Conservation (phyloP, 805 yeast species). For the Wickerhamiella kurtzmanii region DNA sequence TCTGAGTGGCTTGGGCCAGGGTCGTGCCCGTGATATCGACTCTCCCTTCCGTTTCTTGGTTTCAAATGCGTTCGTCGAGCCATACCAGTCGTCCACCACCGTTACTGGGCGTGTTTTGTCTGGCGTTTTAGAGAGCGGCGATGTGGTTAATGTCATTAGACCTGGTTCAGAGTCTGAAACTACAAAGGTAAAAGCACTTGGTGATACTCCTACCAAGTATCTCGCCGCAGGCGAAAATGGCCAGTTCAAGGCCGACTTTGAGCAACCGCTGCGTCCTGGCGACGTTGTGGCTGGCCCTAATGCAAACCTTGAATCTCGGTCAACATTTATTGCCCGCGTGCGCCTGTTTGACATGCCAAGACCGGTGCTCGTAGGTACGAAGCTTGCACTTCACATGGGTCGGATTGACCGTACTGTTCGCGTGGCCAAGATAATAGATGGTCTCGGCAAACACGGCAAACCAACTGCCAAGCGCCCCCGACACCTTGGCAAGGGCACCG, state of each 20-base stretch:
- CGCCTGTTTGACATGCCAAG: conserved; percentile 51
- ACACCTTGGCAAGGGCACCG: conserved; percentile 48
- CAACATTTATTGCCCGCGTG: conserved; percentile 42
- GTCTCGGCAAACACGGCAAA: conserved; percentile 26
- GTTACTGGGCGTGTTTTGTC: conserved; percentile 53
- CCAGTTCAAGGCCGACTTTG: conserved; percentile 31
- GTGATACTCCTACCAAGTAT: conserved; percentile 22
- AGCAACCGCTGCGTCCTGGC: conserved; percentile 43
- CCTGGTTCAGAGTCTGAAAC: conserved; percentile 31
- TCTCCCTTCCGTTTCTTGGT: conserved; percentile 42
- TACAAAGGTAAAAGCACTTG: conserved; percentile 12
- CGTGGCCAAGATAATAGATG: conserved; percentile 34
- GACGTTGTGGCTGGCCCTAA: conserved; percentile 48
- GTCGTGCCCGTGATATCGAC: conserved; percentile 6
- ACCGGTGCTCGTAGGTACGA: conserved; percentile 70
- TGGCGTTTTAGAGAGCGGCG: conserved; percentile 62
- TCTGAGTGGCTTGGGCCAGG: conserved; percentile 16
- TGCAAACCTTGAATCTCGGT: conserved; percentile 34
- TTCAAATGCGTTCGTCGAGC: conserved; percentile 44
- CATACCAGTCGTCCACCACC: conserved; percentile 36
- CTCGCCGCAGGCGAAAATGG: conserved; percentile 47
- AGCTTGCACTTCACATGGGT: conserved; percentile 65
- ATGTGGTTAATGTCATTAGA: conserved; percentile 34
- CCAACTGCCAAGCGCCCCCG: conserved; percentile 30
- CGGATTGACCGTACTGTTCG: conserved; percentile 60